Percentiles rank a stretch among this genome's conserved stretches.
phyloP scores from a whole-genome alignment of 2,329 filamentous ascomycete genomes.

The Rhinocladiella similis region DNA sequence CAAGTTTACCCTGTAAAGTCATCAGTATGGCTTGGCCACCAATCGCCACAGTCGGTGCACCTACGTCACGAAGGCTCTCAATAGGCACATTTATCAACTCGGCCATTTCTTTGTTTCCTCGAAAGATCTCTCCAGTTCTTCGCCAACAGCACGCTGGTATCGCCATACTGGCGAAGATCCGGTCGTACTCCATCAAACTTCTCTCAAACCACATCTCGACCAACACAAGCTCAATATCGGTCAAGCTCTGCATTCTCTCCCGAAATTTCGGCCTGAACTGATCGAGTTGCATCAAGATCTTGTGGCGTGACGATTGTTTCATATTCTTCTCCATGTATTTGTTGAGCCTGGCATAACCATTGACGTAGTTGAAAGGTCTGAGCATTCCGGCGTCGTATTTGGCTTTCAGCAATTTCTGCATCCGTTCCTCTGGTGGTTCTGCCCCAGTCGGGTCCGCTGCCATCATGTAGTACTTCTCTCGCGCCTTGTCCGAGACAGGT shows the following conservation, averaged over 20 bases:
- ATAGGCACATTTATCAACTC: slow-evolving; percentile 92
- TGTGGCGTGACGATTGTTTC: slow-evolving; percentile 76
- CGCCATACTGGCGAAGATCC: slow-evolving; percentile 98
- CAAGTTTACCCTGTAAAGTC: slow-evolving; percentile 77
- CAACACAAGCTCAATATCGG: slow-evolving; percentile 88
- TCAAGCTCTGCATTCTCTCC: slow-evolving; percentile 88
- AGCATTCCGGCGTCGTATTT: slow-evolving; percentile 95
- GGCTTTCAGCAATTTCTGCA: slow-evolving; percentile 89
- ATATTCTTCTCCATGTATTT: slow-evolving; percentile 91
- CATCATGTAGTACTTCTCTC: slow-evolving; percentile 91
- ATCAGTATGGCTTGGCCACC: slow-evolving; percentile 1
- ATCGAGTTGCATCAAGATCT: slow-evolving; percentile 87
- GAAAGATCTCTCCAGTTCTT: slow-evolving; percentile 92
- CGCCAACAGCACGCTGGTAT: slow-evolving; percentile 98
- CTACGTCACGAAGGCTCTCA: slow-evolving; percentile 83
- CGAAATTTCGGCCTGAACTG: slow-evolving; percentile 93
- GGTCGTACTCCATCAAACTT: slow-evolving; percentile 95
- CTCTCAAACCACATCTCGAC: slow-evolving; percentile 99
- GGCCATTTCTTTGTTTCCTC: slow-evolving; percentile 98
- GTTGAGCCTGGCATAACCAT: slow-evolving; percentile 86
- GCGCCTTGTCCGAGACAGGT: slow-evolving; percentile 62
- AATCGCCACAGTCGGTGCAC: slow-evolving; percentile 37
- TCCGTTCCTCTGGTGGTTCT: slow-evolving; percentile 84
- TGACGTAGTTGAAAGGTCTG: slow-evolving; percentile 97
- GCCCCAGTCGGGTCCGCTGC: slow-evolving; percentile 91